These are phyloP conservation scores for Ophiostoma tasmaniense DNA, from an alignment of 2,329 filamentous ascomycete genomes.

Conservation along the genomic window DNA sequence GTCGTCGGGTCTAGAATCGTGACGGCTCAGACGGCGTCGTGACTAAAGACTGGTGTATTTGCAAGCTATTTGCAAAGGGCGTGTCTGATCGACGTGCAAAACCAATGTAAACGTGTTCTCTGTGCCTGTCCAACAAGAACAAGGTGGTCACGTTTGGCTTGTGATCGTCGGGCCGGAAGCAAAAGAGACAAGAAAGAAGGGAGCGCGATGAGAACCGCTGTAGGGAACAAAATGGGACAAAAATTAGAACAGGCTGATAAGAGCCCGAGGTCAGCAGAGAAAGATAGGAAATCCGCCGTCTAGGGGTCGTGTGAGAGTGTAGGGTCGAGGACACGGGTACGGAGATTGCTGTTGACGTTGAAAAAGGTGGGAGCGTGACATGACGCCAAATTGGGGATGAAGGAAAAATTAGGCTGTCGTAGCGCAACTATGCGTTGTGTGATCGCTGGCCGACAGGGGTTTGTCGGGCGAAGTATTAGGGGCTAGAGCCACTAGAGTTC, in stretches of 20 bases:
- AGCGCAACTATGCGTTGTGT: slow-evolving; percentile 5
- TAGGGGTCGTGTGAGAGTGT: neutral
- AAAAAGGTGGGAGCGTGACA: slow-evolving; percentile 15
- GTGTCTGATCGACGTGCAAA: neutral
- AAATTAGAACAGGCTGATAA: neutral
- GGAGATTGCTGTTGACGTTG: slow-evolving; percentile 7
- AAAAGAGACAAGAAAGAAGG: neutral
- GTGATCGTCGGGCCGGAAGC: slow-evolving; percentile 5
- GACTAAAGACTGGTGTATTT: neutral
- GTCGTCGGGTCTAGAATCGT: slow-evolving; percentile 11
- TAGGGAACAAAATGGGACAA: neutral
- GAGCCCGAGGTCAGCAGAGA: neutral
- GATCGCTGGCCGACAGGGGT: neutral
- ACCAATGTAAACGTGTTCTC: neutral
- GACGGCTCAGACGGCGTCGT: slow-evolving; percentile 9
- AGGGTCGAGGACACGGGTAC: neutral
- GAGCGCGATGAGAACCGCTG: neutral
- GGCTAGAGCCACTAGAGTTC: neutral
- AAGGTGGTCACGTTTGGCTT: slow-evolving; percentile 12
- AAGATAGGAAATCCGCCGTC: neutral
- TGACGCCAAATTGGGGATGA: slow-evolving; percentile 14
- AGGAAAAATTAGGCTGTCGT: slow-evolving; percentile 13
- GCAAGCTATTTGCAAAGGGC: neutral
- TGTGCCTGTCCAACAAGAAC: neutral
- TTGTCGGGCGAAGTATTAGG: neutral